A percentile compares a stretch with the other conserved stretches of the same genome.
phyloP scores from a whole-genome alignment of 139 green algal species.

The Pedinophyceae sp. region DNA sequence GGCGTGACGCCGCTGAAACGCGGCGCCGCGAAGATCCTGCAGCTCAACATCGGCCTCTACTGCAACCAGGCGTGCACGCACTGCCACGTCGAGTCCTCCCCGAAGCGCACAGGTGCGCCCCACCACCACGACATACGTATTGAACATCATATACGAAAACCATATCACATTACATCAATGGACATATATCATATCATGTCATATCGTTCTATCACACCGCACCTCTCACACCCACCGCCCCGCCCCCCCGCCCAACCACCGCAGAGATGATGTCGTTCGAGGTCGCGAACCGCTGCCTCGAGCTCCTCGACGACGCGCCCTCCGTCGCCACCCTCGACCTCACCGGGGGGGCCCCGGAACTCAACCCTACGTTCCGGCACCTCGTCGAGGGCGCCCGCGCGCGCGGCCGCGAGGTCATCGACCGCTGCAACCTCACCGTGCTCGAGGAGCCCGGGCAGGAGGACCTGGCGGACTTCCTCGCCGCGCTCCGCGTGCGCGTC shows the following conservation, averaged over 20 bases:
- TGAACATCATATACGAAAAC: no score
- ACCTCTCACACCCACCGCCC: neutral
- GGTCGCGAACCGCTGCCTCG: constrained; percentile 44
- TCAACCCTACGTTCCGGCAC: constrained; percentile 70
- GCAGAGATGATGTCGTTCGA: constrained; percentile 53
- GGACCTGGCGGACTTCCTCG: constrained; percentile 73
- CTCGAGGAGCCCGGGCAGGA: constrained; percentile 87
- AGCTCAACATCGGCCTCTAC: constrained; percentile 95
- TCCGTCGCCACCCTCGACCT: constrained; percentile 66
- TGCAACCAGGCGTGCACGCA: constrained; percentile 95
- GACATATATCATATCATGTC: no score
- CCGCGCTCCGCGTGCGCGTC: constrained; percentile 60
- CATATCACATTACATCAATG: no score
- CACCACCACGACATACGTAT: no score
- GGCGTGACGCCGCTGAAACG: constrained; percentile 32
- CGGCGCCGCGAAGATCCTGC: constrained; percentile 41
- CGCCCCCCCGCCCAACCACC: no score
- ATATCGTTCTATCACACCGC: no score
- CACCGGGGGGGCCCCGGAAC: constrained; percentile 85
- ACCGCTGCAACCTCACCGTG: constrained; percentile 96
- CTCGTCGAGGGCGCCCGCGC: constrained; percentile 51
- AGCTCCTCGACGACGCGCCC: constrained; percentile 33
- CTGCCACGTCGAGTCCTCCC: constrained; percentile 92
- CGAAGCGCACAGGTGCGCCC: constrained; percentile 48
- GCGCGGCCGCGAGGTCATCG: constrained; percentile 76